phyloP scores from a whole-genome alignment of 73 alveolate genomes.

The Blepharisma japonicum region DNA sequence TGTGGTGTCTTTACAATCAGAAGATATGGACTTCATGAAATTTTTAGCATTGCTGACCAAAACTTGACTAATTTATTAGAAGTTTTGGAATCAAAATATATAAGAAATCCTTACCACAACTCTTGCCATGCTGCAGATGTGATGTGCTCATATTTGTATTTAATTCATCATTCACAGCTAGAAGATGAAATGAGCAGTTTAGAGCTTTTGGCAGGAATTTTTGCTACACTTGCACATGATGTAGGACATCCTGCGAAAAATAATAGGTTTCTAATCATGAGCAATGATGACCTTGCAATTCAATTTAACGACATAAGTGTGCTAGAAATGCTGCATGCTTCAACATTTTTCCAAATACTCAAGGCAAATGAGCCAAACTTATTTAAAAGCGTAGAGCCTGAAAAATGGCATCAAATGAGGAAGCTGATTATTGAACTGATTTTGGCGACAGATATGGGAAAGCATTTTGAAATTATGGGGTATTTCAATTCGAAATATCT shows the following conservation, averaged over 20 bases:
- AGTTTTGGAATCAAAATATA: neutral
- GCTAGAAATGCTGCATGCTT: constrained; percentile 58
- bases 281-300: constrained; percentile 45
- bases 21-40: neutral
- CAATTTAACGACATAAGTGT: constrained; percentile 54
- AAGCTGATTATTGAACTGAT: constrained; percentile 70
- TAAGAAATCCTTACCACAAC: constrained; percentile 56
- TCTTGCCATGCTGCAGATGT: constrained; percentile 75
- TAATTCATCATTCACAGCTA: constrained; percentile 19
- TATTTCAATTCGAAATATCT: constrained; percentile 33
- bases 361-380: constrained; percentile 57
- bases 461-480: constrained; percentile 50
- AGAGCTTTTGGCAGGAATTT: constrained; percentile 34
- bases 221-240: constrained; percentile 39
- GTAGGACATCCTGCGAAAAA: constrained; percentile 56
- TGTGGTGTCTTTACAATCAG: neutral
- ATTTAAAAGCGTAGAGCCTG: constrained; percentile 47
- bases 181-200: constrained; percentile 20
- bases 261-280: constrained; percentile 38
- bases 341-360: constrained; percentile 60
- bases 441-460: constrained; percentile 89
- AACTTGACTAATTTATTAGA: neutral
- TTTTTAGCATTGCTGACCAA: neutral
- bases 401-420: constrained; percentile 54
- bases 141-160: constrained; percentile 45